Conservation (phyloP, 345 rosid species). For the Heritiera fomes region DNA sequence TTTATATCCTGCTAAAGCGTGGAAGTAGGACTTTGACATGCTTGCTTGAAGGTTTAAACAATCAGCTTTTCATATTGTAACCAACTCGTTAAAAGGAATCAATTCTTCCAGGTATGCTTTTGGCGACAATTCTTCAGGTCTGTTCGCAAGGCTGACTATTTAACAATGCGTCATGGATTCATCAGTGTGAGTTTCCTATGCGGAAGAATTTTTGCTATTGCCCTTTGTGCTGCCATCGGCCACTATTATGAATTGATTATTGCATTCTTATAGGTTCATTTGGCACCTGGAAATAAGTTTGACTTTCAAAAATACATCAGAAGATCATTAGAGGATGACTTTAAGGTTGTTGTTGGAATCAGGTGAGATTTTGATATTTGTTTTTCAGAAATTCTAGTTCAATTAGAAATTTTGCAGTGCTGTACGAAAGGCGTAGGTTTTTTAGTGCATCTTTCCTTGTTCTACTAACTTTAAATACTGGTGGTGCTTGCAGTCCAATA, state of each 20-base stretch:
- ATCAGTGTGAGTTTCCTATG: slow-evolving; percentile 52
- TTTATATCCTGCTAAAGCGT: no score
- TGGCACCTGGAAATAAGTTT: slow-evolving; percentile 80
- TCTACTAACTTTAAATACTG: slow-evolving; percentile 22
- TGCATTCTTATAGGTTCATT: slow-evolving; percentile 64
- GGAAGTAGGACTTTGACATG: no score
- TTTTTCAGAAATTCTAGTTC: neutral
- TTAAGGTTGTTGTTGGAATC: slow-evolving; percentile 93
- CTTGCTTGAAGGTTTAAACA: neutral
- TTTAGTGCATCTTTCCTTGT: neutral
- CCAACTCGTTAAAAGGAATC: neutral
- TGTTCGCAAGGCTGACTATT: slow-evolving; percentile 71
- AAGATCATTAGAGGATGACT: slow-evolving; percentile 91
- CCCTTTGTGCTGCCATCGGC: neutral
- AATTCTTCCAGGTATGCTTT: slow-evolving; percentile 65
- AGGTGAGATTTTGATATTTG: slow-evolving; percentile 41
- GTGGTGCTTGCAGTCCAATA: slow-evolving; percentile 52
- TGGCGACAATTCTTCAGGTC: slow-evolving; percentile 80
- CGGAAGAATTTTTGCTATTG: neutral
- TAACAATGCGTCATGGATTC: slow-evolving; percentile 92
- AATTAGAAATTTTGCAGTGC: neutral
- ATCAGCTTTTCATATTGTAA: neutral
- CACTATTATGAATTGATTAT: neutral
- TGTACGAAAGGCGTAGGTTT: neutral
- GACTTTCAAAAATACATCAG: slow-evolving; percentile 90